A percentile compares a stretch with the other conserved stretches of the same genome.
Conservation (phyloP, 805 yeast species). For the Kregervanrija fluxuum region DNA sequence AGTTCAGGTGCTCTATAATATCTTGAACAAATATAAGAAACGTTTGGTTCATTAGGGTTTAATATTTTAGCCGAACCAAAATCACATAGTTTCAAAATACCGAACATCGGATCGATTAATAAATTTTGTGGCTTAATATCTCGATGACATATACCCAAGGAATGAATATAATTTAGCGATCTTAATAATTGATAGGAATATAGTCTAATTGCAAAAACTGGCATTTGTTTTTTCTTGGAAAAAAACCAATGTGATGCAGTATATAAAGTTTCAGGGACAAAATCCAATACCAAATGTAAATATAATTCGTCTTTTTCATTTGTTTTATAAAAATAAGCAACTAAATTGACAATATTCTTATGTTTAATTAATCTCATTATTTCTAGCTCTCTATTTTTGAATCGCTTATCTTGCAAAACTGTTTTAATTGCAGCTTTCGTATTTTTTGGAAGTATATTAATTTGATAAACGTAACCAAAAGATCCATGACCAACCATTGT, state of each 20-base stretch:
- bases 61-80: conserved; percentile 93
- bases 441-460: conserved; percentile 64
- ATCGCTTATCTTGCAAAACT: conserved; percentile 92
- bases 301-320: conserved; percentile 66
- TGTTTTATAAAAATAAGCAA: conserved; percentile 76
- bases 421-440: conserved; percentile 88
- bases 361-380: conserved; percentile 89
- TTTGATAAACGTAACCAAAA: conserved; percentile 96
- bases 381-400: conserved; percentile 90
- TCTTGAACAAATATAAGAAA: conserved; percentile 91
- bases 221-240: conserved; percentile 71
- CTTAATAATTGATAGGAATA: conserved; percentile 74
- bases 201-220: conserved; percentile 78
- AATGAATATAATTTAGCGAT: conserved; percentile 72
- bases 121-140: conserved; percentile 90
- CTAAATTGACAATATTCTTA: conserved; percentile 78
- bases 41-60: conserved; percentile 88
- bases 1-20: conserved; percentile 97
- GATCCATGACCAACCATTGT: conserved; percentile 98
- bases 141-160: conserved; percentile 78
- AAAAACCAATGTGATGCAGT: conserved; percentile 85
- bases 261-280: conserved; percentile 92
- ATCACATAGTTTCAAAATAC: conserved; percentile 87
- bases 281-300: conserved; percentile 83
- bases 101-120: conserved; percentile 77